These are phyloP conservation scores for Teratosphaeriaceae sp. DNA, from an alignment of 2,329 filamentous ascomycete species.

Conservation along the genomic window DNA sequence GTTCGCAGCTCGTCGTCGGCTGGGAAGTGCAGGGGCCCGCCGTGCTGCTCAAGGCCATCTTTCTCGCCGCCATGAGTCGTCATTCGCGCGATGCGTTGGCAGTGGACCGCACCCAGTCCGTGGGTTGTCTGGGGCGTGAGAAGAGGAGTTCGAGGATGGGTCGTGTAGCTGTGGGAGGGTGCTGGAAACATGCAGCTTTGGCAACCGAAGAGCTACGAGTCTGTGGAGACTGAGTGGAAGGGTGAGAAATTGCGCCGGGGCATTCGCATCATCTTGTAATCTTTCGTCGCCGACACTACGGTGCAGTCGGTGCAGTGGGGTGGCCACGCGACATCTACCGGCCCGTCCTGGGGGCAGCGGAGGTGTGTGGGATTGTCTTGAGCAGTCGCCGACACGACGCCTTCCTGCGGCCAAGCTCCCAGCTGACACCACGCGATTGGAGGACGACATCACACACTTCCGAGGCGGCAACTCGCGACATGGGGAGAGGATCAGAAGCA, in stretches of 20 bases:
- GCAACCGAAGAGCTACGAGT: not conserved
- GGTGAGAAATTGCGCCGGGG: not conserved
- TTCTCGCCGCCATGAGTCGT: constrained; percentile 5
- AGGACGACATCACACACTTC: not conserved
- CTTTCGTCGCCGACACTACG: constrained; percentile 2
- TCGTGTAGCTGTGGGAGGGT: no score
- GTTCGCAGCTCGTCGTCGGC: constrained; percentile 26
- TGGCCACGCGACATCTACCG: constrained; percentile 3
- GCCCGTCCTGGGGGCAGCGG: not conserved
- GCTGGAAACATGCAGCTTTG: no score
- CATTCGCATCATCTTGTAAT: not conserved
- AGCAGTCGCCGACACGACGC: not conserved
- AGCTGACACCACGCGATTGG: not conserved
- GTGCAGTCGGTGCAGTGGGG: not conserved
- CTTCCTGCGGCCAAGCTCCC: not conserved
- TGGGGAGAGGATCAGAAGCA: not conserved
- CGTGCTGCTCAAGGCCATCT: constrained; percentile 14
- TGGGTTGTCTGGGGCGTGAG: no score
- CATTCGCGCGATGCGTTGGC: not conserved
- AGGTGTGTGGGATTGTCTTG: not conserved
- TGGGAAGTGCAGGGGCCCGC: constrained; percentile 17
- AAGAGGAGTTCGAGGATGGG: no score
- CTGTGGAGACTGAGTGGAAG: not conserved
- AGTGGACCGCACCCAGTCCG: not conserved
- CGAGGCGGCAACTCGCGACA: not conserved